phyloP scores from a whole-genome alignment of 257 asterid species.

The Lycium barbarum region DNA sequence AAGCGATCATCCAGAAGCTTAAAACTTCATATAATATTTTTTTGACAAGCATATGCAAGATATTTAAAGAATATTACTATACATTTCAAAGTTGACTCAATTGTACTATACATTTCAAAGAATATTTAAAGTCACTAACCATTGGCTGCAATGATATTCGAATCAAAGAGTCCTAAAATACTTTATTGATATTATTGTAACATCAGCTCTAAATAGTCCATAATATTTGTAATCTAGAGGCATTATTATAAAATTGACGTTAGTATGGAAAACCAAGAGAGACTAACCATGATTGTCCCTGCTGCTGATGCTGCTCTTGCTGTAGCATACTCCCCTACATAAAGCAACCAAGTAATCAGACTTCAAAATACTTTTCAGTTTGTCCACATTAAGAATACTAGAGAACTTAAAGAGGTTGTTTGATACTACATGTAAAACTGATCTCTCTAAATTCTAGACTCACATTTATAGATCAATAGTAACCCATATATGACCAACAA shows the following conservation, averaged over 20 bases:
- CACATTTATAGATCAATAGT: background rate
- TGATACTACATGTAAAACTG: background rate
- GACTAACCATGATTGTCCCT: slow-evolving; percentile 87
- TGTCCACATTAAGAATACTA: background rate
- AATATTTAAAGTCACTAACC: background rate
- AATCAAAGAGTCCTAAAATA: background rate
- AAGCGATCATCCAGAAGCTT: slow-evolving; percentile 10
- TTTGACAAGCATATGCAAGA: background rate
- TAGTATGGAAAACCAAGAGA: slow-evolving; percentile 20
- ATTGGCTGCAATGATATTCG: background rate
- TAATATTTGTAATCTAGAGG: background rate
- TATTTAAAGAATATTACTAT: no score
- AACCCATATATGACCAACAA: background rate
- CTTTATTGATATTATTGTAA: background rate
- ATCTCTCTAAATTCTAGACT: background rate
- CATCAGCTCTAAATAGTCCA: background rate
- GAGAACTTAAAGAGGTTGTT: background rate
- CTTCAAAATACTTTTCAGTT: background rate
- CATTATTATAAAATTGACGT: background rate
- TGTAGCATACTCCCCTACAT: slow-evolving; percentile 95
- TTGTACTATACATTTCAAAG: background rate
- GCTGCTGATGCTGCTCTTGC: slow-evolving; percentile 99
- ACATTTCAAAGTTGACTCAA: background rate
- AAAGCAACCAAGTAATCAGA: slow-evolving; percentile 35
- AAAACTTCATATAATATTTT: background rate